Conservation (phyloP, 2,329 filamentous ascomycete genomes). For the Claviceps capensis region DNA sequence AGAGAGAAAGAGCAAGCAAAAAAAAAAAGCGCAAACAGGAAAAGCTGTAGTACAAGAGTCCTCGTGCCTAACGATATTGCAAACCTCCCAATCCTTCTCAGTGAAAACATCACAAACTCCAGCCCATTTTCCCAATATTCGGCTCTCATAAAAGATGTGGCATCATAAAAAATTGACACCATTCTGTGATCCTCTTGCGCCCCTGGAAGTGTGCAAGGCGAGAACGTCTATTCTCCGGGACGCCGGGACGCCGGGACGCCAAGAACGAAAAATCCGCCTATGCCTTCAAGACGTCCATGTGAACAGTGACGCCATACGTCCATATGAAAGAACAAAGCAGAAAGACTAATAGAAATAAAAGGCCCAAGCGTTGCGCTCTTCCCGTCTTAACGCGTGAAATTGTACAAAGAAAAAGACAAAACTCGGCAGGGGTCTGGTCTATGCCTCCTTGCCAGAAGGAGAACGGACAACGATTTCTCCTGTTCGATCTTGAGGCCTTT, state of each 20-base stretch:
- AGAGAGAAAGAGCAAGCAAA: background rate
- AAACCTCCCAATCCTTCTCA: too few species aligned
- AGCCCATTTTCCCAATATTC: too few species aligned
- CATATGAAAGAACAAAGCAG: background rate
- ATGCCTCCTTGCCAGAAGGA: conserved; percentile 3
- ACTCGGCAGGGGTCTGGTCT: background rate
- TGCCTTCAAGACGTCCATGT: background rate
- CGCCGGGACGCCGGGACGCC: too few species aligned
- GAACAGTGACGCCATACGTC: background rate
- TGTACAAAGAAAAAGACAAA: background rate
- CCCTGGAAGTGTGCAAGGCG: too few species aligned
- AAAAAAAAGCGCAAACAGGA: background rate
- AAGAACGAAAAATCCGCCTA: too few species aligned
- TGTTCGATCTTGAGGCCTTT: conserved; percentile 5
- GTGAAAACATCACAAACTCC: too few species aligned
- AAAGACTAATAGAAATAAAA: background rate
- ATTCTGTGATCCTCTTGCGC: too few species aligned
- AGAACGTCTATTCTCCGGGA: too few species aligned
- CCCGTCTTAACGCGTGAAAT: background rate
- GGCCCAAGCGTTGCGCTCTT: background rate
- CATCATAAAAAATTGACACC: too few species aligned
- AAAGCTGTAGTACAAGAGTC: background rate
- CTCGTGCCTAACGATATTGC: background rate
- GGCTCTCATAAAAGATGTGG: too few species aligned
- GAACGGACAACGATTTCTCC: conserved; percentile 7